phyloP scores from a whole-genome alignment of 83 land plant genomes.

The Thuja plicata region DNA sequence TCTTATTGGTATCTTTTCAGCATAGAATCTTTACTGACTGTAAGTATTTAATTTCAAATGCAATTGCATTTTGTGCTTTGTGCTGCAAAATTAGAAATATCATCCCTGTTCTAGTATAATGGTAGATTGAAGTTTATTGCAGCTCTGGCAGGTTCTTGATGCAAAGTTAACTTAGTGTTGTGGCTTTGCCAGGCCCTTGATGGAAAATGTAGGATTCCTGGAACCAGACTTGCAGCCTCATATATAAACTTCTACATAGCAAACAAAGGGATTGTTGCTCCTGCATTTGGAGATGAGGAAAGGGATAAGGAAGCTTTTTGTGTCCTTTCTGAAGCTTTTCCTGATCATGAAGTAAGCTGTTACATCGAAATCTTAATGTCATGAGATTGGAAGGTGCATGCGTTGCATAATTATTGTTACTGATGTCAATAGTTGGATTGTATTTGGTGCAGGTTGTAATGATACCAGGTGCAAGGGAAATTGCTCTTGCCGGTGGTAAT shows the following conservation, averaged over 20 bases:
- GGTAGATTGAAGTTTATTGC: neutral
- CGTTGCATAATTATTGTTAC: neutral
- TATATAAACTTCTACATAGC: slow-evolving; percentile 94
- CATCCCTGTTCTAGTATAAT: neutral
- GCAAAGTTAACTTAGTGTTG: neutral
- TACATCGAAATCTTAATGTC: neutral
- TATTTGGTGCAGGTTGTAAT: slow-evolving; percentile 50
- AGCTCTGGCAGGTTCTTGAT: neutral
- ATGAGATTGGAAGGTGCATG: neutral
- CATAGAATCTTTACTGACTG: neutral
- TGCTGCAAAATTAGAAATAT: neutral
- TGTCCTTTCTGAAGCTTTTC: slow-evolving; percentile 65
- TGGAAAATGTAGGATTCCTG: slow-evolving; percentile 64
- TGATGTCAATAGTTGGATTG: neutral
- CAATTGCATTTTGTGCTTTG: neutral
- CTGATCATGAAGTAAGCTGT: slow-evolving; percentile 62
- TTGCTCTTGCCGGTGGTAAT: slow-evolving; percentile 69
- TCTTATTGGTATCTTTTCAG: neutral
- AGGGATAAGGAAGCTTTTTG: slow-evolving; percentile 71
- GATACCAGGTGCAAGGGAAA: slow-evolving; percentile 55
- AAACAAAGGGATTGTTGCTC: slow-evolving; percentile 79
- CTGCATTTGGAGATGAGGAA: slow-evolving; percentile 81
- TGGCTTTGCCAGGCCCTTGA: slow-evolving; percentile 24
- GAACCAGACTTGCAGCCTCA: slow-evolving; percentile 88
- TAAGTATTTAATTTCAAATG: neutral